phyloP scores from a whole-genome alignment of 306 rosid species.

The Quercus parvula region DNA sequence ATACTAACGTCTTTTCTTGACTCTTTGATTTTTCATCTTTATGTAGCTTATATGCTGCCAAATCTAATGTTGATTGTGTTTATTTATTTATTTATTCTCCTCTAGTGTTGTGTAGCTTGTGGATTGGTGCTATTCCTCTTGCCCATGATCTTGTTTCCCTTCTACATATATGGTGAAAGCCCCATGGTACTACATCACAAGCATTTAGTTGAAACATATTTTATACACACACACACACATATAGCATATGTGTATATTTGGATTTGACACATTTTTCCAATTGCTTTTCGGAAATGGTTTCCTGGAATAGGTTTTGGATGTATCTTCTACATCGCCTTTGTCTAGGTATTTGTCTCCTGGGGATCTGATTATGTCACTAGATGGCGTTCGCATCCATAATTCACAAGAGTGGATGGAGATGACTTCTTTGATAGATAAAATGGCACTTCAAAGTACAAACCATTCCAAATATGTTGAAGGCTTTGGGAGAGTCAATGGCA shows the following conservation, averaged over 20 bases:
- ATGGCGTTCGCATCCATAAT: conserved; percentile 50
- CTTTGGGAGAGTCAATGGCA: conserved; percentile 30
- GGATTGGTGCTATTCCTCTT: conserved; percentile 64
- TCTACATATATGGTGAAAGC: conserved; percentile 49
- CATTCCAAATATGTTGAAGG: conserved; percentile 24
- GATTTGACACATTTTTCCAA: neutral
- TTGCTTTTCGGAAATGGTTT: conserved; percentile 20
- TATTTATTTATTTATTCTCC: conserved; percentile 6
- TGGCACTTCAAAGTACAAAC: conserved; percentile 36
- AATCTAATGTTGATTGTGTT: conserved; percentile 16
- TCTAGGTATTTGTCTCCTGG: conserved; percentile 67
- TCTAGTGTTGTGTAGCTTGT: conserved; percentile 75
- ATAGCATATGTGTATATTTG: conserved; percentile 4
- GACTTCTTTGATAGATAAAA: conserved; percentile 36
- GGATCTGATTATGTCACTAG: conserved; percentile 64
- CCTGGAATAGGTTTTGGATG: conserved; percentile 65
- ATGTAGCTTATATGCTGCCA: conserved; percentile 3
- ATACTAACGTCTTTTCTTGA: neutral
- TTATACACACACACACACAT: neutral
- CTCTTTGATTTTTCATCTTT: neutral
- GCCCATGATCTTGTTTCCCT: conserved; percentile 73
- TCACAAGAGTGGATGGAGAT: conserved; percentile 66
- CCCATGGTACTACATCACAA: conserved; percentile 53
- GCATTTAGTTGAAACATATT: neutral
- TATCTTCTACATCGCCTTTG: conserved; percentile 59